Conservation (phyloP, 306 rosid species). For the Myrica gale region DNA sequence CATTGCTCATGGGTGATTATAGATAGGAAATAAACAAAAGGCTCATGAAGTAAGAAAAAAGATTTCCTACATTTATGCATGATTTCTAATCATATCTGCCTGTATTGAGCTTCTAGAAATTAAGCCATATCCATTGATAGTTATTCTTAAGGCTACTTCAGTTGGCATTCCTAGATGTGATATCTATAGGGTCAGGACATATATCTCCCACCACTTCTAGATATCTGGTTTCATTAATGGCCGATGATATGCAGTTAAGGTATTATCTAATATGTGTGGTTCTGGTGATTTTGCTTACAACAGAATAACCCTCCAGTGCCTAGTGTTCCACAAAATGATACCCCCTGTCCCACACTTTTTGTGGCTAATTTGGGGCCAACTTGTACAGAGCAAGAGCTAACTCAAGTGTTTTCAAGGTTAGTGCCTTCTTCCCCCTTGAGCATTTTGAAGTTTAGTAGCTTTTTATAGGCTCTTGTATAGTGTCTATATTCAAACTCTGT, state of each 20-base stretch:
- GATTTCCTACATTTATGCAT: background rate
- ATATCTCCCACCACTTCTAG: background rate
- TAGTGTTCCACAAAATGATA: conserved; percentile 43
- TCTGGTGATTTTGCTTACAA: conserved; percentile 10
- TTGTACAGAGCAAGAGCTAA: conserved; percentile 83
- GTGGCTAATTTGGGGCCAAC: conserved; percentile 90
- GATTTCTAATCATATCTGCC: background rate
- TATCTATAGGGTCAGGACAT: conserved; percentile 1
- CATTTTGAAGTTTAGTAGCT: conserved; percentile 66
- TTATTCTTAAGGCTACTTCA: background rate
- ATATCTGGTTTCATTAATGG: background rate
- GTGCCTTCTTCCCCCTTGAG: conserved; percentile 1
- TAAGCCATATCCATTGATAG: background rate
- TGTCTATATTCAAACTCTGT: conserved; percentile 13
- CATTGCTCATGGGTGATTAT: background rate
- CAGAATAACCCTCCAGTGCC: conserved; percentile 48
- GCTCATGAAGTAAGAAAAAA: background rate
- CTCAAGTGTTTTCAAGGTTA: conserved; percentile 80
- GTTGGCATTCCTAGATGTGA: background rate
- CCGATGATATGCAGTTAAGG: conserved; percentile 4
- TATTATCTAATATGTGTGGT: conserved; percentile 12
- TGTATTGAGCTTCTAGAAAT: conserved; percentile 6
- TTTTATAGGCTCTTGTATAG: background rate
- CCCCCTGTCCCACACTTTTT: conserved; percentile 85
- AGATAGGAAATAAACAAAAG: background rate